phyloP scores from a whole-genome alignment of 1,284 basidiomycete species.

The Pascua sp. region DNA sequence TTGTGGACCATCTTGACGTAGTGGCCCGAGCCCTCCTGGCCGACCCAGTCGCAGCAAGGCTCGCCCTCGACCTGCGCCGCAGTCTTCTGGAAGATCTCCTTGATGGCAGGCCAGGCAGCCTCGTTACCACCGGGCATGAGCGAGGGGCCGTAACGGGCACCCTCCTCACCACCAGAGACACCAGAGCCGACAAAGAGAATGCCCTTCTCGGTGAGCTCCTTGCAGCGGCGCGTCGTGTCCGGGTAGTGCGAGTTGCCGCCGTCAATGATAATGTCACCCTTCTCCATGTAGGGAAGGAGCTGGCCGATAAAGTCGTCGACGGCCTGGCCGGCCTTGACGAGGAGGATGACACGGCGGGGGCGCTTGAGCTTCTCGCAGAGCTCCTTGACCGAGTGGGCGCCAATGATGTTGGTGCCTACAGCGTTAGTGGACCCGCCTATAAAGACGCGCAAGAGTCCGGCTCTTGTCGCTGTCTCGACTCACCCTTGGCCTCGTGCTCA shows the following conservation, averaged over 20 bases:
- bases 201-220: conserved; percentile 91
- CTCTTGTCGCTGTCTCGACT: conserved; percentile 7
- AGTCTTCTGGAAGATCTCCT: conserved; percentile 98
- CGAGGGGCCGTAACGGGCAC: conserved; percentile 94
- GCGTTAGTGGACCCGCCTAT: too few relatives aligned
- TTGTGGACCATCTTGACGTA: conserved; percentile 64
- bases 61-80: conserved; percentile 93
- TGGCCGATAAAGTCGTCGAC: conserved; percentile 60
- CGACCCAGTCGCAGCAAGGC: conserved; percentile 99
- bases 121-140: conserved; percentile 98
- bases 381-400: conserved; percentile 91
- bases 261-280: conserved; percentile 93
- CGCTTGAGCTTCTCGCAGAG: conserved; percentile 59
- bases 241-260: conserved; percentile 99
- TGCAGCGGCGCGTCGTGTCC: conserved; percentile 89
- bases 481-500: conserved; percentile 95
- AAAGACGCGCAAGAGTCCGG: too few relatives aligned
- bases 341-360: conserved; percentile 74
- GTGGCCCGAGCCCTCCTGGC: conserved; percentile 95
- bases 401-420: conserved; percentile 86
- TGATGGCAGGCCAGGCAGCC: conserved; percentile 93
- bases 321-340: conserved; percentile 70
- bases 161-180: conserved; percentile 99
- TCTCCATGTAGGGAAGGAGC: conserved; percentile 58
- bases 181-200: conserved; percentile 96